Evolutionary conservation across 345 rosid genomes (phyloP), one percentile per base, ranked within the genome.

Genomic region (Jatropha curcas): DNA sequence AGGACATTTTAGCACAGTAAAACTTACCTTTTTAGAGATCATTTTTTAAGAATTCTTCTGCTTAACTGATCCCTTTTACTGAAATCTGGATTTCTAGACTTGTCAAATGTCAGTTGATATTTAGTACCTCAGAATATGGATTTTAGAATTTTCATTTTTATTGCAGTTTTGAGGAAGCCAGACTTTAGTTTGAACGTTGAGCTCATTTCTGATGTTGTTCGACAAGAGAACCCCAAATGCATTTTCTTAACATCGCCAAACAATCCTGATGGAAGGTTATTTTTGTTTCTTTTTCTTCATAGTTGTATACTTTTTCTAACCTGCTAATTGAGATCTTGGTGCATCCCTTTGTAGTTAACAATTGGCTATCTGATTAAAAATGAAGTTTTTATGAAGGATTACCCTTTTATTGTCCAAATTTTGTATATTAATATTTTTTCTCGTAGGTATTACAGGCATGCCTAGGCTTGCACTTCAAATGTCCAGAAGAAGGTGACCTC

Each of bases 181-280:
- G 96, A 92, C 75, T 92, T 95, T 82, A 88, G 90, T 88, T 83
- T 95, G 88, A 84, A 95, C 48, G 84, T 92, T 63, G 91, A 91
- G 71, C 89, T 76, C 71, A 92, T 95, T 22, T 80, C 86, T 77
- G 88, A 87, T 76, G 89, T 77, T 58, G 87, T 92, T 70, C 78
- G 81, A 71, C 71, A 10, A 71, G 97, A 92, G 74, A 92, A 87
- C 66, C 98, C 99, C 27, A 95, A 95, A 84, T 91, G 97, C 83
- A 91, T 92, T 78, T 95, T 95, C 76, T 83, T 95, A 56, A 95
- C 99, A 45, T 91, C 96, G 67, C 98, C 99, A 17, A 95, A 95
- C 77, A 95, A 95, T 80, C 99, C 99, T 37, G 98, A 95, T 81
- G 99, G 98, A 63, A 95, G 99, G 98, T 92, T 75, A 64, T 31